Evolutionary conservation across 2,329 filamentous ascomycete species (phyloP), one percentile per base, ranked within the genome.

Genomic region (Celoporthe dispersa): DNA sequence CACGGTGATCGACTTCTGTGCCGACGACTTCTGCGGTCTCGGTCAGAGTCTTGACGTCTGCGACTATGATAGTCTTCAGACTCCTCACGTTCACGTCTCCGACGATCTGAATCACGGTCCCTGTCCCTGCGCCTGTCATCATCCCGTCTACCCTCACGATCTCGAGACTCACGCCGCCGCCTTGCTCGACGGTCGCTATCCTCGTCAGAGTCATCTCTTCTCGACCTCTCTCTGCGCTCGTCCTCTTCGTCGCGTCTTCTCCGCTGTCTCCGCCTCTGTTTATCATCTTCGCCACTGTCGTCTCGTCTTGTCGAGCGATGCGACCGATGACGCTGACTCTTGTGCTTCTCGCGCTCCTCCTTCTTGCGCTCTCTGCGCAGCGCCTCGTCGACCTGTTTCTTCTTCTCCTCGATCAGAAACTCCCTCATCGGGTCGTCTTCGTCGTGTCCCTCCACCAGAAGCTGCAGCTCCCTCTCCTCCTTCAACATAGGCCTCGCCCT

Each of bases 391-490:
- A 97, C 88, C 78, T 97, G 93, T 78, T 94, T 93, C 80, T 92
- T 94, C 86, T 98, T 98, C 81, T 97, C 92, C 73, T 95, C 88
- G 66, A 98, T 90, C 73, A 98, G 79, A 76, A 93, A 98, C 51
- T 89, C 90, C 81, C 97, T 98, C 96, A 99, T 99, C 0, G 96
- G 96, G 79, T 99, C 96, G 72, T 98, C 95, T 33, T 98, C 94
- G 74, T 98, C 96, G 73, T 97, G 92, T 22, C 95, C 90, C 67
- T 87, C 83, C 66, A 97, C 89, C 68, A 98, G 79, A 60, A 89
- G 86, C 65, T 89, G 88, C 64, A 98, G 81, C 78, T 98, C 94
- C 68, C 84, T 83, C 81, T 98, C 94, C 77, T 98, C 94, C 71
- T 89, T 91, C 14, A 97, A 80, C 83, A 92, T 80, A 1, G 91